Evolutionary conservation across 352 stramenopile species (phyloP).

Genomic region (Phytophthora pinifolia): DNA sequence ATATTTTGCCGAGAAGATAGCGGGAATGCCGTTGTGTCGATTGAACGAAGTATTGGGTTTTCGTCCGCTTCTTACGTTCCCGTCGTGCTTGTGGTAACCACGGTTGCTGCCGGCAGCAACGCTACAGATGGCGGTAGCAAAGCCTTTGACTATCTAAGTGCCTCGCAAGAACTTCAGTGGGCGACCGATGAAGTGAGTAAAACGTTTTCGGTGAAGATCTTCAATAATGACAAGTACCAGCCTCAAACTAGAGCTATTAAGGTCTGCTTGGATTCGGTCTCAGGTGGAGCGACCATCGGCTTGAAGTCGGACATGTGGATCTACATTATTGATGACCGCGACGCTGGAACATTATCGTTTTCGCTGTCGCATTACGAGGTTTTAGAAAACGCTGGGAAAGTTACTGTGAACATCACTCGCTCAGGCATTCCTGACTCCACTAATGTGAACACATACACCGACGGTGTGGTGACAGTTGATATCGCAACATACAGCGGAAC

Average conservation of each 20-base stretch:
- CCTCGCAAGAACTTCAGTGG: conserved; percentile 55
- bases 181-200: conserved; percentile 53
- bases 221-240: conserved; percentile 75
- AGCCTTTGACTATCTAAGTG: conserved; percentile 64
- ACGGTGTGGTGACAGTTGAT: conserved; percentile 52
- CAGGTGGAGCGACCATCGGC: conserved; percentile 57
- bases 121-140: conserved; percentile 59
- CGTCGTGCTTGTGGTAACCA: conserved; percentile 52
- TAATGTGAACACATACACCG: conserved; percentile 63
- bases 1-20: conserved; percentile 73
- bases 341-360: conserved; percentile 73
- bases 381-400: conserved; percentile 44
- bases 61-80: conserved; percentile 66
- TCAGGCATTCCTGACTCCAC: conserved; percentile 44
- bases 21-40: conserved; percentile 52
- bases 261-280: conserved; percentile 47
- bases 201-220: conserved; percentile 60
- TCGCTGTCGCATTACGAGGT: conserved; percentile 55
- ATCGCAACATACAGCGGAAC: conserved; percentile 57
- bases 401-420: conserved; percentile 52
- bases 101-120: conserved; percentile 49
- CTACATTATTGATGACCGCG: conserved; percentile 75
- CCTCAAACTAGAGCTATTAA: conserved; percentile 45
- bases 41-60: conserved; percentile 45
- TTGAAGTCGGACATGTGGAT: conserved; percentile 50